Base-by-base conservation (phyloP, 1,139 yeast species). In the Yamadazyma diospyri region DNA sequence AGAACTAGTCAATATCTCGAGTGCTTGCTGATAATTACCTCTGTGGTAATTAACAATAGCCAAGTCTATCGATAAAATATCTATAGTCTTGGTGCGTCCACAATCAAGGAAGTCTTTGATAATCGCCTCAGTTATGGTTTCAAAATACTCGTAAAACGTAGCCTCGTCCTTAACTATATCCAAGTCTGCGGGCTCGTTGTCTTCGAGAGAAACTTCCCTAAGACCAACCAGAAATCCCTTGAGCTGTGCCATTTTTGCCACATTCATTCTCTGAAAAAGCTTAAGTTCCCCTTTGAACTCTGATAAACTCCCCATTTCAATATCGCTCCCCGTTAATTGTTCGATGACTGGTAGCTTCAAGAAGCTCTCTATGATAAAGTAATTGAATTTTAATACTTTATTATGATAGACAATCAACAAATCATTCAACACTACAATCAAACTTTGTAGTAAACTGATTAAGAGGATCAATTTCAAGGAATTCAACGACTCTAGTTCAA, bases 51-150 rank as follows among this genome's bases (percentile, higher is more conserved):
- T 77, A 15, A 87, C 57, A 11, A 84, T 52, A 0, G 95, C 96
- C 34, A 87, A 66, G 43, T 92, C 97, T n/a, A 86, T 76, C 4
- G 92, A 79, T 17, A 92, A 61, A 6, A 82, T 67, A 48, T 84
- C 92, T 7, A 84, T 78, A 0, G 88, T 70, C 42, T 89, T 70
- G 8, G 77, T 71, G 40, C 82, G 59, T 11, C 61, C 65, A 22
- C 79, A 68, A 10, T 50, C 47, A 5, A 69, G 64, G 46, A 73
- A 76, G 36, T 73, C 72, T 20, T 60, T 57, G 20, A 75, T 66
- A 1, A 75, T 51, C 18, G 33, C 51, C 25, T 64, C 68, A 0
- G 82, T 78, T 4, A 71, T 43, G 3, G 48, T 40, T 38, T 70
- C 62, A 40, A 60, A 62, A 9, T 41, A 36, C 5, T 39, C 41